A percentile compares a stretch with the other conserved stretches of the same genome.
phyloP scores from a whole-genome alignment of 495 filamentous ascomycete genomes.

The Penicillium subrubescens region DNA sequence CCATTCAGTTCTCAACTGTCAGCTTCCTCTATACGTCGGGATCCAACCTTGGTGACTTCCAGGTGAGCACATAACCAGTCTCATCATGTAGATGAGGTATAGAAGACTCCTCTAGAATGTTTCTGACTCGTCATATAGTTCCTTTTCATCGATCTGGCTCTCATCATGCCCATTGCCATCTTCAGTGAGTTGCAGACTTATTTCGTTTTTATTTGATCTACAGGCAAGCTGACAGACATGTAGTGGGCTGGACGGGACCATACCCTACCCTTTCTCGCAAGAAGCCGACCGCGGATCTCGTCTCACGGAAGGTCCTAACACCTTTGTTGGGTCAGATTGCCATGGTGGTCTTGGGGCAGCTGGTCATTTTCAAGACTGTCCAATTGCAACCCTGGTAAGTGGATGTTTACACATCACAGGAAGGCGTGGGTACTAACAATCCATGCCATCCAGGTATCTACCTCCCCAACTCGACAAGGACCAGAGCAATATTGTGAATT shows the following conservation, averaged over 20 bases:
- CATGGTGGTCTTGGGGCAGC: constrained; percentile 79
- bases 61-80: constrained; percentile 49
- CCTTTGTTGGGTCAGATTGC: constrained; percentile 87
- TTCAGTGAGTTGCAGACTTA: constrained; percentile 65
- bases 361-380: constrained; percentile 70
- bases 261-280: constrained; percentile 78
- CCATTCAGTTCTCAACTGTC: constrained; percentile 98
- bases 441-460: constrained; percentile 60
- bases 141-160: constrained; percentile 87
- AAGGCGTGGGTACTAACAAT: background rate
- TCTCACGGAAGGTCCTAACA: constrained; percentile 89
- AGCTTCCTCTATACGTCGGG: constrained; percentile 95
- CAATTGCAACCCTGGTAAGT: constrained; percentile 74
- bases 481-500: constrained; percentile 83
- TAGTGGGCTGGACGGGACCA: constrained; percentile 93
- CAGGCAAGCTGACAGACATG: constrained; percentile 4
- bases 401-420: background rate
- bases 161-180: constrained; percentile 95
- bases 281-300: constrained; percentile 87
- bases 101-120: background rate
- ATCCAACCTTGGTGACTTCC: constrained; percentile 96
- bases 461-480: constrained; percentile 74
- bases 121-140: constrained; percentile 55
- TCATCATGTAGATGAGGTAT: background rate
- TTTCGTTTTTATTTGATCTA: background rate